Evolutionary conservation across 805 yeast genomes (phyloP).

Genomic region (Priceomyces castillae): DNA sequence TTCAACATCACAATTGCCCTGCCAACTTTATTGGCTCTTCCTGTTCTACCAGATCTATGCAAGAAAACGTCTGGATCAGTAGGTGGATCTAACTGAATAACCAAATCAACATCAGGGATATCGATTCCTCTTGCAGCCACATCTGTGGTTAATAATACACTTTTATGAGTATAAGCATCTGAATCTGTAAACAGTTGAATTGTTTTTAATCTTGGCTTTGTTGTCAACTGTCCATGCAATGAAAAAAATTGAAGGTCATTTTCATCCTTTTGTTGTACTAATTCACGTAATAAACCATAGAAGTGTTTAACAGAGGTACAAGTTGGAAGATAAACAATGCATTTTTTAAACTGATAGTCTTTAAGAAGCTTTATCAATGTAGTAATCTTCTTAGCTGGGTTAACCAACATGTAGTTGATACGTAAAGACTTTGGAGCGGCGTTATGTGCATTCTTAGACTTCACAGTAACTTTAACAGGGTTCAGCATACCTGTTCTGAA

Average conservation of each 20-base stretch:
- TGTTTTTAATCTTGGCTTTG: constrained; percentile 74
- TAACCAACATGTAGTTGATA: constrained; percentile 56
- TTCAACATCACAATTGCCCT: constrained; percentile 72
- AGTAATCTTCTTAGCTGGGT: constrained; percentile 62
- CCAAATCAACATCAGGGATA: constrained; percentile 91
- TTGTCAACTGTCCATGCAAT: constrained; percentile 87
- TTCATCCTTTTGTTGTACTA: constrained; percentile 29
- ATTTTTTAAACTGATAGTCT: constrained; percentile 62
- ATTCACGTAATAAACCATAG: constrained; percentile 50
- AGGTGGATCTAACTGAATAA: constrained; percentile 93
- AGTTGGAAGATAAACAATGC: constrained; percentile 91
- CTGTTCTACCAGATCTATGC: constrained; percentile 95
- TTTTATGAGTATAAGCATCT: constrained; percentile 38
- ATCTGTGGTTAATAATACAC: constrained; percentile 85
- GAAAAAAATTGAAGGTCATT: constrained; percentile 53
- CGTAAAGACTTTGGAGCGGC: constrained; percentile 62
- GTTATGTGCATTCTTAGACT: constrained; percentile 38
- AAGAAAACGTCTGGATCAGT: constrained; percentile 87
- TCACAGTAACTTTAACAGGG: constrained; percentile 85
- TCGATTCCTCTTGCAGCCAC: constrained; percentile 99
- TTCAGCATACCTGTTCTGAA: constrained; percentile 89
- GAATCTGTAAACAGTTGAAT: constrained; percentile 57
- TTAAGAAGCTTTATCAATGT: constrained; percentile 52
- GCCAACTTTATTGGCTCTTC: constrained; percentile 85
- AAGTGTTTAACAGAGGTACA: constrained; percentile 81